These are phyloP conservation scores for Dactylis glomerata DNA, from an alignment of 176 grass and related monocot species.

Conservation along the genomic window DNA sequence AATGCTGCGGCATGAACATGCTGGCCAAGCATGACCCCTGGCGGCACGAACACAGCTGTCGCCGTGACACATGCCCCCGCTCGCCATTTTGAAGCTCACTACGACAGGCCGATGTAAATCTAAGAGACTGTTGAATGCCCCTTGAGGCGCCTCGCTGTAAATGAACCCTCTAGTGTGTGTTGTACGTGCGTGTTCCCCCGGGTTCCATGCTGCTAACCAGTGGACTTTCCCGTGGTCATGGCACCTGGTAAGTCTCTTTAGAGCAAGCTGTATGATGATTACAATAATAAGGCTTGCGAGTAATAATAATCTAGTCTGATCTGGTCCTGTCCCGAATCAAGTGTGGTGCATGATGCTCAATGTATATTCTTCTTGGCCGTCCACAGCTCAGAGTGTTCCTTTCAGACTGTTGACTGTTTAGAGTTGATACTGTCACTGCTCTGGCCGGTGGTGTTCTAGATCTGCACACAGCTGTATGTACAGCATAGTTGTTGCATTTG, in stretches of 20 bases:
- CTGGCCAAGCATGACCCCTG: background rate
- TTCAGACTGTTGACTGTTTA: background rate
- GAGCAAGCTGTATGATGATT: conserved; percentile 36
- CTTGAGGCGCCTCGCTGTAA: conserved; percentile 32
- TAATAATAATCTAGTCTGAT: conserved; percentile 28
- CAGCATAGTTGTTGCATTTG: background rate
- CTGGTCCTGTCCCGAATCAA: background rate
- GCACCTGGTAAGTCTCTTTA: conserved; percentile 6
- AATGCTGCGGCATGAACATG: conserved; percentile 22
- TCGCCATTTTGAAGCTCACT: conserved; percentile 35
- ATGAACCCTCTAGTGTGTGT: conserved; percentile 32
- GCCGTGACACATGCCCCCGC: background rate
- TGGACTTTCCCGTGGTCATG: conserved; percentile 26
- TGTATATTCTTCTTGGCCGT: background rate
- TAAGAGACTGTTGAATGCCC: background rate
- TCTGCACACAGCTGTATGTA: background rate
- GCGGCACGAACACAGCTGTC: background rate
- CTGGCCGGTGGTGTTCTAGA: background rate
- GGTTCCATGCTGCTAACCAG: conserved; percentile 39
- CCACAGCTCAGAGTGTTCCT: background rate
- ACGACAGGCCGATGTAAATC: conserved; percentile 33
- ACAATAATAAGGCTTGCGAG: conserved; percentile 42
- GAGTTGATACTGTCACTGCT: background rate
- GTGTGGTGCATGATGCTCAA: background rate
- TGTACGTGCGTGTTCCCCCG: background rate